A percentile compares a stretch with the other conserved stretches of the same genome.
Conservation (phyloP, 2,329 filamentous ascomycete genomes). For the Verticillium tricorpus region DNA sequence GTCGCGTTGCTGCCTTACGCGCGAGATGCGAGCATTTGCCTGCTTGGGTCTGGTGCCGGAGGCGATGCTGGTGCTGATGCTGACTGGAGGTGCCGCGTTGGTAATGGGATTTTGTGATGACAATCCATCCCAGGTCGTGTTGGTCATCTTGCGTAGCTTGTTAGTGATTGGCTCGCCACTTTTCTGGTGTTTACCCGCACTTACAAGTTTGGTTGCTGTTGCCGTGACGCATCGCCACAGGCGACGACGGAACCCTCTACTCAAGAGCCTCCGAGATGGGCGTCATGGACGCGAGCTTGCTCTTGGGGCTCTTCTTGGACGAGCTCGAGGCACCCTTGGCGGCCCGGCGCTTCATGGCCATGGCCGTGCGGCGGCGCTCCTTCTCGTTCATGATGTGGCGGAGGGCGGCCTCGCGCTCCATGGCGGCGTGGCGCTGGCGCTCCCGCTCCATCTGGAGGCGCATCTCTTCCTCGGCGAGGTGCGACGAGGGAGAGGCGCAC, state of each 20-base stretch:
- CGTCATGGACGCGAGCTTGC: conserved; percentile 45
- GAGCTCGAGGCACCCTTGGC: conserved; percentile 15
- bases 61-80: not conserved
- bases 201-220: not conserved
- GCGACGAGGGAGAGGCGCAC: conserved; percentile 39
- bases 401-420: conserved; percentile 49
- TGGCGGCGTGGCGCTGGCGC: conserved; percentile 29
- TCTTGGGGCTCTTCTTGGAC: conserved; percentile 47
- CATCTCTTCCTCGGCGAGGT: conserved; percentile 38
- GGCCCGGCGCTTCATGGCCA: conserved; percentile 28
- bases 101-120: not conserved
- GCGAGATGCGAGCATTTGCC: not conserved
- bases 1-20: not conserved
- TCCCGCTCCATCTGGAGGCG: conserved; percentile 46
- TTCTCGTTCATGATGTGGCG: conserved; percentile 48
- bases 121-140: not conserved
- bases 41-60: not conserved
- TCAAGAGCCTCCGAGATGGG: conserved; percentile 44
- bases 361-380: conserved; percentile 45
- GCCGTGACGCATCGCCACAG: not conserved
- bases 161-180: not conserved
- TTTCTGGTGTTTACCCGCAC: not conserved
- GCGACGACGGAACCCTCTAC: not conserved
- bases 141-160: not conserved
- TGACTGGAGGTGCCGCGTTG: not conserved